Evolutionary conservation across 768 basidiomycete genomes (phyloP).

Genomic region (Pulveroboletus sp.): DNA sequence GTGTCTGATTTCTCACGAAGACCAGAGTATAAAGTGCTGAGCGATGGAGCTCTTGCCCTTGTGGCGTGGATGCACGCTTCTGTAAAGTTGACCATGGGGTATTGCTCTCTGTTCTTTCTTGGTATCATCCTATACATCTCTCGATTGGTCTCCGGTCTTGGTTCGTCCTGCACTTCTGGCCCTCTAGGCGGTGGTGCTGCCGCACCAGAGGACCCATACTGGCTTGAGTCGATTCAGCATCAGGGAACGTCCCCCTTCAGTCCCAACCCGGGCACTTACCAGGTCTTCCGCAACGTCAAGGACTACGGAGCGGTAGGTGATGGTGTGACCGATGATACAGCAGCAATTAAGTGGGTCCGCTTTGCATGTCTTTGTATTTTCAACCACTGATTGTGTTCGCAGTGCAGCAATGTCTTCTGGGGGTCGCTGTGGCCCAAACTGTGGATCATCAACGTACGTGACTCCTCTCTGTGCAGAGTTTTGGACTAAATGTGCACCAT

Average conservation of each 20-base stretch:
- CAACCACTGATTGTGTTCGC: background rate
- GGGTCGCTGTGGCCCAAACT: conserved; percentile 56
- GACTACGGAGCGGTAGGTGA: conserved; percentile 49
- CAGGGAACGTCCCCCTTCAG: conserved; percentile 65
- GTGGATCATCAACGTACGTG: conserved; percentile 51
- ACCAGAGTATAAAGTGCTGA: background rate
- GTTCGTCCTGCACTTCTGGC: conserved; percentile 29
- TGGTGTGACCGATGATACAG: conserved; percentile 69
- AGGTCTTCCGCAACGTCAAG: conserved; percentile 74
- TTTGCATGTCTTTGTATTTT: background rate
- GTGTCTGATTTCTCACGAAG: background rate
- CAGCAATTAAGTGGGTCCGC: conserved; percentile 57
- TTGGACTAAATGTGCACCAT: background rate
- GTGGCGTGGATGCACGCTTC: background rate
- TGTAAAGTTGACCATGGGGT: conserved; percentile 1
- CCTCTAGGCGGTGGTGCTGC: conserved; percentile 39
- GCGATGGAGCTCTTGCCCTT: background rate
- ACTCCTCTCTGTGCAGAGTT: background rate
- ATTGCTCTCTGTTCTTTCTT: background rate
- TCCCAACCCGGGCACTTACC: conserved; percentile 47
- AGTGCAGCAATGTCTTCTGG: conserved; percentile 62
- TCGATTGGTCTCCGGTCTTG: conserved; percentile 27
- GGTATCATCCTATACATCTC: background rate
- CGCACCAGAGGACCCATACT: conserved; percentile 53
- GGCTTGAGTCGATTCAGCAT: conserved; percentile 67